Percentiles rank a stretch among this genome's conserved stretches.
Conservation (phyloP, 2,329 filamentous ascomycete genomes). For the Colletotrichum shisoi region DNA sequence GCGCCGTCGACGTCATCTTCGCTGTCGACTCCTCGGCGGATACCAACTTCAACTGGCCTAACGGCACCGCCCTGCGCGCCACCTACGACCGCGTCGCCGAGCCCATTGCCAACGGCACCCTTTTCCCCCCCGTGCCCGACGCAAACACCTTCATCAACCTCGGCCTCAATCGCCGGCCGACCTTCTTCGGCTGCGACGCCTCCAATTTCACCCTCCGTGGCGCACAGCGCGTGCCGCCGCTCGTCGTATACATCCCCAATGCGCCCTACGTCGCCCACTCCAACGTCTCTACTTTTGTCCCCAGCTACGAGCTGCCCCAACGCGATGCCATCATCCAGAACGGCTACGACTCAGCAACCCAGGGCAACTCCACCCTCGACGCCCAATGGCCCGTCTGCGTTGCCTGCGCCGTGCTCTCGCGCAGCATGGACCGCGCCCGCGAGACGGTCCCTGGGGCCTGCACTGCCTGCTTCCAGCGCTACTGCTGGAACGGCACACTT, state of each 20-base stretch:
- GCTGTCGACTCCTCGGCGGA: constrained; percentile 72
- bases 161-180: constrained; percentile 65
- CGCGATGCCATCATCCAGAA: constrained; percentile 86
- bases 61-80: constrained; percentile 65
- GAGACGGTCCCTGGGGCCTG: constrained; percentile 76
- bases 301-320: constrained; percentile 68
- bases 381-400: constrained; percentile 81
- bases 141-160: constrained; percentile 64
- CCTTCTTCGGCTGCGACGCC: constrained; percentile 69
- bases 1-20: constrained; percentile 68
- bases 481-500: constrained; percentile 91
- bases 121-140: constrained; percentile 67
- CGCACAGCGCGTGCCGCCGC: constrained; percentile 61
- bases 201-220: constrained; percentile 62
- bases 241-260: constrained; percentile 90
- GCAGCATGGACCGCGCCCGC: constrained; percentile 76
- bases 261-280: constrained; percentile 77
- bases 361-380: constrained; percentile 80
- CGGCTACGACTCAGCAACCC: constrained; percentile 83
- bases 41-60: constrained; percentile 65
- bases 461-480: constrained; percentile 75
- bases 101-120: constrained; percentile 59
- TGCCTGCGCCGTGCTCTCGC: constrained; percentile 82
- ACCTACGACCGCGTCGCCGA: constrained; percentile 63
- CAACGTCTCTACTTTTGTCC: constrained; percentile 81